Base-by-base conservation (phyloP, 345 rosid species). In the Populus davidiana region DNA sequence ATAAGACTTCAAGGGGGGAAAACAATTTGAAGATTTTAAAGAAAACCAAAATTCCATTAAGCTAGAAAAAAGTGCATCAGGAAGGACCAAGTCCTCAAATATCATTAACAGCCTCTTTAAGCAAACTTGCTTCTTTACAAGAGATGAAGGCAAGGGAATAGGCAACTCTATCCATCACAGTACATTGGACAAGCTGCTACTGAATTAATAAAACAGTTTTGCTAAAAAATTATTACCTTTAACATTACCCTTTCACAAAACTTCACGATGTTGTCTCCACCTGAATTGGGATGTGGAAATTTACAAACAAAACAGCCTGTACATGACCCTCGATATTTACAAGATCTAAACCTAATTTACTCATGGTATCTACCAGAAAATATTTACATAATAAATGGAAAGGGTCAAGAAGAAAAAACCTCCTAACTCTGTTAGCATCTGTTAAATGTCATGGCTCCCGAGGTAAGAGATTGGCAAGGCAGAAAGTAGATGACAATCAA, bases 251-350 rank as follows among this genome's bases (percentile, higher is more conserved):
- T 8, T 54, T 21, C 59, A 52, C 59, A 52, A 52, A 18, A 21
- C 8, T 52, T n/a, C 61, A 54, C 61, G 21, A 20, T 20, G 25
- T 8, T 8, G 23, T 54, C 54, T 16, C 25, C 61, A 7, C 25
- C 61, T 1, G 36, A 72, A 39, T 43, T 21, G 68, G 62, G 36
- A 75, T 29, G 20, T 13, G 25, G 20, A 13, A 72, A 79, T 79
- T 23, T 73, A 83, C 77, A 83, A 25, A 17, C 41, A 3, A 41
- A 31, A 36, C 33, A n/a, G 62, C 50, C 29, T 59, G 67, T 12
- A 4, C 67, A 27, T 23, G 67, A 52, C 59, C 59, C 59, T 52
- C 59, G 10, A 52, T 20, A 52, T 20, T 20, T 20, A 20, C 11
- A 52, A n/a, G 4, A 38, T 35, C 41, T 47, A 31, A 65, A 31